Percentiles rank a stretch among this genome's conserved stretches.
phyloP scores from a whole-genome alignment of 352 stramenopile genomes.

The Phytophthora crassamura region DNA sequence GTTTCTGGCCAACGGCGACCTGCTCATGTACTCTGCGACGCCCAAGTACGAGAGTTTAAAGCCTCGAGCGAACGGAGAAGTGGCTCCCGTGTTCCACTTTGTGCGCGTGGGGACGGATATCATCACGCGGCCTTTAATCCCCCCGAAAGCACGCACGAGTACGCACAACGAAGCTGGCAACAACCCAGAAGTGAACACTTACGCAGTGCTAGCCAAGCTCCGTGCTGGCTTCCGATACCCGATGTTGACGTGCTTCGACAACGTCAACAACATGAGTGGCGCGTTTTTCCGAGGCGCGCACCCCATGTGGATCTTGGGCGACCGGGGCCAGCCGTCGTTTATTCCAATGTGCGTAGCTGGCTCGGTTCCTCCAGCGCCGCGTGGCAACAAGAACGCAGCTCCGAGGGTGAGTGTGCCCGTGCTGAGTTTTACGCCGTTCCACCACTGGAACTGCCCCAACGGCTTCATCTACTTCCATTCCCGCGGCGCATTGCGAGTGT shows the following conservation, averaged over 20 bases:
- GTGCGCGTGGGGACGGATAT: slow-evolving; percentile 69
- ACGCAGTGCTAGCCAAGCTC: slow-evolving; percentile 73
- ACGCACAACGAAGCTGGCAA: slow-evolving; percentile 57
- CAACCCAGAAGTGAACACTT: slow-evolving; percentile 70
- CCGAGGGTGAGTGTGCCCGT: slow-evolving; percentile 74
- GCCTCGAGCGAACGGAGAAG: slow-evolving; percentile 22
- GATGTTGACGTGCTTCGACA: slow-evolving; percentile 84
- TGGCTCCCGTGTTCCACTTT: slow-evolving; percentile 60
- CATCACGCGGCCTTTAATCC: slow-evolving; percentile 79
- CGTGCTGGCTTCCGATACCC: slow-evolving; percentile 84
- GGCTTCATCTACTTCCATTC: slow-evolving; percentile 92
- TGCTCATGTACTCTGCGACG: slow-evolving; percentile 79
- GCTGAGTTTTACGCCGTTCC: slow-evolving; percentile 88
- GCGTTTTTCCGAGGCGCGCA: slow-evolving; percentile 86
- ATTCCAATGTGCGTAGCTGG: slow-evolving; percentile 77
- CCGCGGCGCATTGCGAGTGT: slow-evolving; percentile 76
- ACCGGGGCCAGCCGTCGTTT: slow-evolving; percentile 69
- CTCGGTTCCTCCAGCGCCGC: slow-evolving; percentile 25
- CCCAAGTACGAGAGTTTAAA: slow-evolving; percentile 51
- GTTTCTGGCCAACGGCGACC: slow-evolving; percentile 84
- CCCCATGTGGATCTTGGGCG: slow-evolving; percentile 85
- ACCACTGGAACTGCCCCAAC: slow-evolving; percentile 90
- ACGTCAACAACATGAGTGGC: slow-evolving; percentile 88
- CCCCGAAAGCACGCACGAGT: slow-evolving; percentile 59
- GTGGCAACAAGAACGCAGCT: slow-evolving; percentile 26